Conservation (phyloP, 2,329 filamentous ascomycete genomes). For the Didymella lethalis region DNA sequence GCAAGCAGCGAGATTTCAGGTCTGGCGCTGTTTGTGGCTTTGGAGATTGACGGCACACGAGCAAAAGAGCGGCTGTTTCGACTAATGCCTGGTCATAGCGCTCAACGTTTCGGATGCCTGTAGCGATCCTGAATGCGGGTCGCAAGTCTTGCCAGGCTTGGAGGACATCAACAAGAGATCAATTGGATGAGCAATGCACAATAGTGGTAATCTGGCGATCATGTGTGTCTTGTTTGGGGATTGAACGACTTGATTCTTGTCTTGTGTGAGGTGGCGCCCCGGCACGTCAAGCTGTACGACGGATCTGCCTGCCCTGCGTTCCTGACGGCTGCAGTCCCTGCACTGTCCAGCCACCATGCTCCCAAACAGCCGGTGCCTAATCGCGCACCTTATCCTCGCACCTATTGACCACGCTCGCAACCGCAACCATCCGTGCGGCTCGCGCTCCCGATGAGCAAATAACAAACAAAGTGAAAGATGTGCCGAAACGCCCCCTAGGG, state of each 20-base stretch:
- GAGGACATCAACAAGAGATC: constrained; percentile 4
- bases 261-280: constrained; percentile 17
- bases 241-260: constrained; percentile 21
- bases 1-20: constrained; percentile 16
- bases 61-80: constrained; percentile 21
- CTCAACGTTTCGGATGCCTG: constrained; percentile 21
- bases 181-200: constrained; percentile 12
- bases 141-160: constrained; percentile 10
- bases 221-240: constrained; percentile 12
- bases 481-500: constrained; percentile 25
- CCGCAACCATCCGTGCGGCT: constrained; percentile 17
- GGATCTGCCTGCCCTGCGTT: constrained; percentile 23
- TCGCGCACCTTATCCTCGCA: constrained; percentile 13
- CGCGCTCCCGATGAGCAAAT: constrained; percentile 16
- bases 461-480: constrained; percentile 13
- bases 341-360: constrained; percentile 17
- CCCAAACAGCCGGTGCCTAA: constrained; percentile 23
- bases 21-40: neutral
- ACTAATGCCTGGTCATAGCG: constrained; percentile 18
- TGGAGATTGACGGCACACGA: constrained; percentile 22
- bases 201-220: constrained; percentile 13
- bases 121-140: constrained; percentile 18
- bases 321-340: constrained; percentile 21
- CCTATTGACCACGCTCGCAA: constrained; percentile 15
- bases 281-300: constrained; percentile 16